These are phyloP conservation scores for Halophytophthora batemanensis DNA, from an alignment of 352 stramenopile species.

Conservation along the genomic window DNA sequence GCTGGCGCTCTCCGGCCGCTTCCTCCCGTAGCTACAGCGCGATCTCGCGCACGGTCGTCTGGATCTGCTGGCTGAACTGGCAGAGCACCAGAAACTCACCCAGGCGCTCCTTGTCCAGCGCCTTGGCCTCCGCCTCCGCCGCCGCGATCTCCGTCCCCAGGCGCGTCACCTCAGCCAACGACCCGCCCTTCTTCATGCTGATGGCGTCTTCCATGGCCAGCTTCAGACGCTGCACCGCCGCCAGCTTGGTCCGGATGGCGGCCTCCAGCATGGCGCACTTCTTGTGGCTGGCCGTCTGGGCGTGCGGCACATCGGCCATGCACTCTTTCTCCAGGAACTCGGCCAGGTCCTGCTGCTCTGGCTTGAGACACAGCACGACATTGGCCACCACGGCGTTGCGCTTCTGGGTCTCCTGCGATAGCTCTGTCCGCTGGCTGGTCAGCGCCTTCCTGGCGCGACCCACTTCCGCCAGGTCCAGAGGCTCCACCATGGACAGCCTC, in stretches of 20 bases:
- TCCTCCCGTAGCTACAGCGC: constrained; percentile 1
- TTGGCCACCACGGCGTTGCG: constrained; percentile 51
- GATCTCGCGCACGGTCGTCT: constrained; percentile 33
- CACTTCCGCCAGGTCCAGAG: constrained; percentile 36
- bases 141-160: constrained; percentile 45
- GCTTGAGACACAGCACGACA: constrained; percentile 48
- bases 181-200: constrained; percentile 41
- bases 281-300: constrained; percentile 44
- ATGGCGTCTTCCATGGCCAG: constrained; percentile 62
- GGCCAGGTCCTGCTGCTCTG: constrained; percentile 32
- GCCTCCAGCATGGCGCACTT: constrained; percentile 44
- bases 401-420: constrained; percentile 29
- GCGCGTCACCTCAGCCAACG: constrained; percentile 49
- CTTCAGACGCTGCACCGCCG: constrained; percentile 33
- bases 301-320: constrained; percentile 40
- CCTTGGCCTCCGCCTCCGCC: constrained; percentile 32
- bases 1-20: background rate
- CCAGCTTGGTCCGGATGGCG: constrained; percentile 32
- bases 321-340: constrained; percentile 31
- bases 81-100: constrained; percentile 44
- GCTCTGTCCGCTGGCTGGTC: constrained; percentile 21
- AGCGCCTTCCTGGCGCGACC: constrained; percentile 7
- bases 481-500: constrained; percentile 23
- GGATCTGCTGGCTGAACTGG: constrained; percentile 55
- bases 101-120: constrained; percentile 45